Evolutionary conservation across 139 green algal species (phyloP), one percentile per base, ranked within the genome.

Genomic region (Coelastrella sp.): DNA sequence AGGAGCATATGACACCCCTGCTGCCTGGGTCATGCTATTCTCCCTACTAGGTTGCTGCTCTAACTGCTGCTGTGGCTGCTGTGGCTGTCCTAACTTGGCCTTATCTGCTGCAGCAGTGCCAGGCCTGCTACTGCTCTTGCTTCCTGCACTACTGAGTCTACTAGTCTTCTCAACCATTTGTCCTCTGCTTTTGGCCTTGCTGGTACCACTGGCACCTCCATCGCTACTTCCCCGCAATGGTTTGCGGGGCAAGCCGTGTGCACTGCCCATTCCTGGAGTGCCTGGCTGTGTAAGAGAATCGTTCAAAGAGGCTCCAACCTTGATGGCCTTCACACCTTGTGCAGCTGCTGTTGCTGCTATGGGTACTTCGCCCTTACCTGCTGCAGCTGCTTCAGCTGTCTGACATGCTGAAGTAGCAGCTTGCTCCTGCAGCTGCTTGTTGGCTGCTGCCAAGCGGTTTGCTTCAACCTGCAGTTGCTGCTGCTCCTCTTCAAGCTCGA

Each of bases 381-480:
- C 40, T 74, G 77, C 48, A 8, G 30, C 27, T 27, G 23, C 41
- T 50, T 59, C 5, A 11, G 40, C 27, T 62, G 43, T 37, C 59
- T n/a, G n/a, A n/a, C n/a, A n/a, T n/a, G n/a, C n/a, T n/a, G n/a
- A n/a, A n/a, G n/a, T n/a, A n/a, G n/a, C n/a, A n/a, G n/a, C n/a
- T n/a, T 84, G 40, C 41, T 45, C 40, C 62, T 51, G 75, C 38
- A 38, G 15, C 15, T 19, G 62, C 38, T 32, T 50, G 40, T 35
- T 78, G 11, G 73, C 48, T 21, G 77, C 77, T 62, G 83, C 45
- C 68, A 38, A 68, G 62, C 41, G 37, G 0, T 62, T 13, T 59
- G 86, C 41, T 30, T 73, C 64, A 17, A 63, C 63, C 32, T 76
- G 74, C 71, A 87, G 77, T n/a, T 86, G 60, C 59, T 43, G 66